A percentile compares a stretch with the other conserved stretches of the same genome.
Evolutionary conservation across 1,139 yeast species (phyloP).

Genomic region (Maudiozyma humilis): DNA sequence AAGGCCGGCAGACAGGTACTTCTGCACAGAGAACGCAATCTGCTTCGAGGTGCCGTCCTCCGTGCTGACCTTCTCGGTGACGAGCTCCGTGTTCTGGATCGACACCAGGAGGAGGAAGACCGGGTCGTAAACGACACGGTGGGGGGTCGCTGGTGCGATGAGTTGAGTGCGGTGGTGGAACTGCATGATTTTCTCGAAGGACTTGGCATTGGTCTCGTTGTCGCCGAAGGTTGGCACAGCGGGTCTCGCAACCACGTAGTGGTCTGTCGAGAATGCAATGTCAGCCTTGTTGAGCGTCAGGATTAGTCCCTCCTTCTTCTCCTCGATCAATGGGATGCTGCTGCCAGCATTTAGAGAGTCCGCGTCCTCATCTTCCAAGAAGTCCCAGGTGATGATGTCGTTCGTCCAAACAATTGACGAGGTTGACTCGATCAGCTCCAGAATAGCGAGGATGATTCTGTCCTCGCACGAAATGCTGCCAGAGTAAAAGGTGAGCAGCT

Average conservation of each 20-base stretch:
- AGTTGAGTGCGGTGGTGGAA: constrained; percentile 26
- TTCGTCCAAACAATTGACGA: constrained; percentile 50
- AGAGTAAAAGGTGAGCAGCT: constrained; percentile 43
- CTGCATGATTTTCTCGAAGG: constrained; percentile 18
- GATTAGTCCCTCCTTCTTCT: constrained; percentile 42
- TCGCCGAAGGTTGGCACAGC: constrained; percentile 12
- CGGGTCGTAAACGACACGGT: constrained; percentile 44
- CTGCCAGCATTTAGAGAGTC: constrained; percentile 40
- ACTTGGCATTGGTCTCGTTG: constrained; percentile 1
- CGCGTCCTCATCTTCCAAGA: constrained; percentile 37
- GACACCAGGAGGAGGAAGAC: constrained; percentile 51
- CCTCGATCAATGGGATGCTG: constrained; percentile 40
- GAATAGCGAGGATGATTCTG: constrained; percentile 46
- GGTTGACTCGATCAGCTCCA: constrained; percentile 50
- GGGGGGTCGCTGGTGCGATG: constrained; percentile 8
- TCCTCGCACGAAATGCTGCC: constrained; percentile 63
- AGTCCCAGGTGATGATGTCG: constrained; percentile 58
- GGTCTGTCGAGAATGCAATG: constrained; percentile 42
- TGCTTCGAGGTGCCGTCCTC: constrained; percentile 29
- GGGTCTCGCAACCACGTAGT: constrained; percentile 30
- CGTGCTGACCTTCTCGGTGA: constrained; percentile 30
- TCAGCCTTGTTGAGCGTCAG: constrained; percentile 48
- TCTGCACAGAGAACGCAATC: constrained; percentile 44
- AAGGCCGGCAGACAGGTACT: constrained; percentile 50
- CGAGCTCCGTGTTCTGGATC: constrained; percentile 55